Base-by-base conservation (phyloP, 305 asterid genomes). In the Solanum hybrid region DNA sequence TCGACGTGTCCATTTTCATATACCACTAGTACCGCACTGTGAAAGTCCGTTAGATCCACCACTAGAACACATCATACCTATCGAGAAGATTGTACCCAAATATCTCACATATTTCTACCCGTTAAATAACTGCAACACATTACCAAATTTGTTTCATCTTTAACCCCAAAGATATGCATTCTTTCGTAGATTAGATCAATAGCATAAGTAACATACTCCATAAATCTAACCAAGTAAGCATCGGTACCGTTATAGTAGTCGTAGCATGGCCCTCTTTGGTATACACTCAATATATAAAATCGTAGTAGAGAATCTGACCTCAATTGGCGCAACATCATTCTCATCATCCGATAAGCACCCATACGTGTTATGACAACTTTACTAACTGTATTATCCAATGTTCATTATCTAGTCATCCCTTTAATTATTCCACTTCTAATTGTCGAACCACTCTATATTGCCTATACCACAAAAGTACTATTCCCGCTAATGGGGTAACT, bases 101-200 rank as follows among this genome's bases (percentile, higher is more conserved):
- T 56, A 56, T 0, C 24, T 2, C 10, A 0, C 71, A 60, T 0
- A 60, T 20, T 60, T 60, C 71, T 60, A 3, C 26, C 71, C 26
- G 1, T 60, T 6, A 1, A 16, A 2, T 17, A 51, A 0, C n/a
- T 51, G 0, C 1, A 51, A 51, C 0, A 51, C 2, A 0, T 1
- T 51, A 51, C 4, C 66, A 51, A 51, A 51, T 51, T 17, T 0
- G 9, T 51, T 51, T 1, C n/a, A 4, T 51, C n/a, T 51, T 2
- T 51, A 51, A 5, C 64, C 64, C 8, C 7, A 51, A 2, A 6
- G 66, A 16, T 16, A 5, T 51, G 66, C 22, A 51, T 51, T 51
- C 66, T 1, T 51, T 51, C 4, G 2, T 51, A 16, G n/a, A 6
- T 51, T 1, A 51, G 0, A 2, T 46, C 8, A 2, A 46, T 17